Evolutionary conservation across 352 stramenopile species (phyloP), one percentile per base, ranked within the genome.

Genomic region (Pythium aristosporum): DNA sequence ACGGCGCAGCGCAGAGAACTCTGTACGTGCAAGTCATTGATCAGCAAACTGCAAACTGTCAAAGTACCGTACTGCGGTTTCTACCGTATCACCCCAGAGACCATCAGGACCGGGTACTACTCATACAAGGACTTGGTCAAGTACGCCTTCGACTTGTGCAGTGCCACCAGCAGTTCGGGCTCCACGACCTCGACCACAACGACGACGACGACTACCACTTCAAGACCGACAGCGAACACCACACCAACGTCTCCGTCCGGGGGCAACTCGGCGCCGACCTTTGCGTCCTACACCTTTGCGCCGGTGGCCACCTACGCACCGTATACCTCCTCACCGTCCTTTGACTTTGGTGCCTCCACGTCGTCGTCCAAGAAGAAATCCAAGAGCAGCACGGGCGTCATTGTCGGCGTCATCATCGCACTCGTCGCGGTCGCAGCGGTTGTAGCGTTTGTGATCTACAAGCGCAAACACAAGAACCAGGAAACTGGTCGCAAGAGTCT

Each of bases 101-200:
- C 25, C 15, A 7, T 5, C 1, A 25, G 13, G 28, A 16, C 18
- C 3, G 48, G n/a, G 23, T 55, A 20, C 25, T 55, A 55, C n/a
- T 55, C 48, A 28, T 55, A 55, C 28, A 55, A 55, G 48, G 34
- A 42, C 30, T 25, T 55, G 3, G 13, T 55, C 48, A 32, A 55
- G 15, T 55, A 41, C 18, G 48, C 28, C 7, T 42, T 55, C 23
- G 48, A 32, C 10, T 8, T 21, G 15, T 55, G 48, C 48, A 41
- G 25, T 11, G 11, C 15, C 12, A 55, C 13, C 48, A 42, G 47
- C 46, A 44, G 7, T 18, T 42, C 37, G 15, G 6, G 39, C 39
- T 46, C 39, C 11, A 41, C 48, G 18, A 41, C 48, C 1, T 28
- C 48, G 13, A 55, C 25, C 0, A 54, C 48, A 11, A 39, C 48